A percentile compares a stretch with the other conserved stretches of the same genome.
Evolutionary conservation across 2,329 filamentous ascomycete species (phyloP).

Genomic region (Scytalidium sp.): DNA sequence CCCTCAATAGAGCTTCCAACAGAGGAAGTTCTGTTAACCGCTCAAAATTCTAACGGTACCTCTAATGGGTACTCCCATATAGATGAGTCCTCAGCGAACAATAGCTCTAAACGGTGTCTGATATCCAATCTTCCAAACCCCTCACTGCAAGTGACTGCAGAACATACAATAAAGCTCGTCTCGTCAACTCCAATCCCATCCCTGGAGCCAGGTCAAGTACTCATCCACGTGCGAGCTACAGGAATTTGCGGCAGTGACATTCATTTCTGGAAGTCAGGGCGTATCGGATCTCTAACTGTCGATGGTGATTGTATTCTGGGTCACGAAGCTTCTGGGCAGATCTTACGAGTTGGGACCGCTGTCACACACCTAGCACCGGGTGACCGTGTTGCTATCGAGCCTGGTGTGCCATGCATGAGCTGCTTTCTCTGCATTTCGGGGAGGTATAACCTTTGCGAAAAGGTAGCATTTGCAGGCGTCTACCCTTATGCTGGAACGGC

Average conservation of each 20-base stretch:
- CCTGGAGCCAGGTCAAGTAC: conserved; percentile 51
- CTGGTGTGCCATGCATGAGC: conserved; percentile 58
- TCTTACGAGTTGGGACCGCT: conserved; percentile 53
- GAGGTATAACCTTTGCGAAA: conserved; percentile 62
- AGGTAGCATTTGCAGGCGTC: conserved; percentile 59
- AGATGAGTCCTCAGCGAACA: background rate
- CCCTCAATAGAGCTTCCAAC: background rate
- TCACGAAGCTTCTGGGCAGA: conserved; percentile 61
- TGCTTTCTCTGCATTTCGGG: conserved; percentile 59
- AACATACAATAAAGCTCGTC: conserved; percentile 54
- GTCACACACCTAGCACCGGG: conserved; percentile 50
- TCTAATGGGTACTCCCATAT: background rate
- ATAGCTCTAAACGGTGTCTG: too few species aligned
- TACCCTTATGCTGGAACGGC: conserved; percentile 60
- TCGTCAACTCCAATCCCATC: conserved; percentile 52
- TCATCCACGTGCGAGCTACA: conserved; percentile 60
- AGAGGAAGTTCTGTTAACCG: background rate
- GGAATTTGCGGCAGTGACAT: conserved; percentile 66
- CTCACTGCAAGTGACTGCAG: conserved; percentile 56
- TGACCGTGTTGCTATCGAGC: conserved; percentile 65
- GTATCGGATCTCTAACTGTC: conserved; percentile 60
- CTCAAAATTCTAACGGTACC: background rate
- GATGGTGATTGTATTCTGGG: conserved; percentile 63
- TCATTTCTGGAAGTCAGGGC: conserved; percentile 65
- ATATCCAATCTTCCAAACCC: conserved; percentile 40